Conservation (phyloP, 2,329 filamentous ascomycete species). For the Orbilia quercus region DNA sequence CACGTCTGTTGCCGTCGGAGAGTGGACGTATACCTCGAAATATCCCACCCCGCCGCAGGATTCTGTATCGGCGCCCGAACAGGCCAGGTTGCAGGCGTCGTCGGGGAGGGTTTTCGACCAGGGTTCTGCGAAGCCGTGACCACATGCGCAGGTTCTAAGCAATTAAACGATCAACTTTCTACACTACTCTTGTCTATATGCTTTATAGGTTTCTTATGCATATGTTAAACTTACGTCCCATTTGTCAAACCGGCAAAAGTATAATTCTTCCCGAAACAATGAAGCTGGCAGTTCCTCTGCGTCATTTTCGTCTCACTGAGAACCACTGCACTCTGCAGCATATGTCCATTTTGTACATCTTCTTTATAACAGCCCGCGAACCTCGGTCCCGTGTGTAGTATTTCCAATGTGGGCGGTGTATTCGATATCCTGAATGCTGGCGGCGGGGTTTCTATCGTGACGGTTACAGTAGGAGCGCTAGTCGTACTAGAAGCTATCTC, state of each 20-base stretch:
- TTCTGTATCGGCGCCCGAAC: not conserved
- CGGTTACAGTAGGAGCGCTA: no score
- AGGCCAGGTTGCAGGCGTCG: not conserved
- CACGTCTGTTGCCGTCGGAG: not conserved
- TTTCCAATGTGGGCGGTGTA: no score
- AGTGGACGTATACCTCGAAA: slow-evolving; percentile 2
- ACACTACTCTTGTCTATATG: no score
- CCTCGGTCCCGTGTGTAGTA: slow-evolving; percentile 3
- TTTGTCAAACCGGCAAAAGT: slow-evolving; percentile 10
- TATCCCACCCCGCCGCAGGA: not conserved
- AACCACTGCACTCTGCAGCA: not conserved
- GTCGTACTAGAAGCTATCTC: no score
- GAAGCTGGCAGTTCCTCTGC: not conserved
- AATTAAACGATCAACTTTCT: no score
- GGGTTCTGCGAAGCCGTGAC: not conserved
- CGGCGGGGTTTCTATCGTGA: no score
- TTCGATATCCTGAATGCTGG: no score
- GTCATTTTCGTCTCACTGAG: not conserved
- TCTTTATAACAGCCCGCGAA: slow-evolving; percentile 17
- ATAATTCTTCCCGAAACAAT: not conserved
- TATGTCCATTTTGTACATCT: not conserved
- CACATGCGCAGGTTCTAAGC: slow-evolving; percentile 22
- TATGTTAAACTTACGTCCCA: slow-evolving; percentile 16
- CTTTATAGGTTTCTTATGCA: not conserved
- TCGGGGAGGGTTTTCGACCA: not conserved